Evolutionary conservation across 352 stramenopile genomes (phyloP).

Genomic region (Phytophthora idaei): DNA sequence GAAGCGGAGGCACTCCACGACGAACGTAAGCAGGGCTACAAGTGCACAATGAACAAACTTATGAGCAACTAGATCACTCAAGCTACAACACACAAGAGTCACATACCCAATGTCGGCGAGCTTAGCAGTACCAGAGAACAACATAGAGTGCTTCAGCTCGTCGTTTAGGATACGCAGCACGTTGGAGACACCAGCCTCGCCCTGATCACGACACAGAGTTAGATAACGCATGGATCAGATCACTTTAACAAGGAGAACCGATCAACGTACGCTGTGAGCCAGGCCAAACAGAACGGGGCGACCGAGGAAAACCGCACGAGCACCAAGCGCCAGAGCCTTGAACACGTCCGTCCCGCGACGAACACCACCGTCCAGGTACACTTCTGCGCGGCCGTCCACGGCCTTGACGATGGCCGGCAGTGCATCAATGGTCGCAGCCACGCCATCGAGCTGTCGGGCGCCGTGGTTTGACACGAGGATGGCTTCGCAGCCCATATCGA

Average conservation of each 20-base stretch:
- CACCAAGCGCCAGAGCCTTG: slow-evolving; percentile 91
- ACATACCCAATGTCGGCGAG: slow-evolving; percentile 78
- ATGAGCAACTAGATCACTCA: slow-evolving; percentile 65
- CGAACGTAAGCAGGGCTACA: slow-evolving; percentile 42
- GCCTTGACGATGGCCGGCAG: slow-evolving; percentile 91
- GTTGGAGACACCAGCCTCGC: slow-evolving; percentile 87
- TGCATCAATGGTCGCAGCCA: slow-evolving; percentile 91
- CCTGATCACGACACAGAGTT: slow-evolving; percentile 44
- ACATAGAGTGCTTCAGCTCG: slow-evolving; percentile 94
- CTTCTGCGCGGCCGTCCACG: slow-evolving; percentile 81
- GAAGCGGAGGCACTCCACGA: slow-evolving; percentile 35
- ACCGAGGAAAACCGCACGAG: slow-evolving; percentile 94
- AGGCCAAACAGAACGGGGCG: slow-evolving; percentile 96
- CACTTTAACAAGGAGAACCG: slow-evolving; percentile 43
- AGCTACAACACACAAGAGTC: slow-evolving; percentile 84
- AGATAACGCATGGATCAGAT: slow-evolving; percentile 24
- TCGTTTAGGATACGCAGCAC: slow-evolving; percentile 92
- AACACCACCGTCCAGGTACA: slow-evolving; percentile 95
- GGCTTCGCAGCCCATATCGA: slow-evolving; percentile 90
- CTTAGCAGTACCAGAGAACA: slow-evolving; percentile 70
- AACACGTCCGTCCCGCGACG: slow-evolving; percentile 95
- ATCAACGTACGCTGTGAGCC: slow-evolving; percentile 72
- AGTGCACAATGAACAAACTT: not conserved
- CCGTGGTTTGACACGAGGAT: slow-evolving; percentile 96
- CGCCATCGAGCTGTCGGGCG: slow-evolving; percentile 91